phyloP scores from a whole-genome alignment of 2,329 filamentous ascomycete genomes.

The Lecanicillium sp. region DNA sequence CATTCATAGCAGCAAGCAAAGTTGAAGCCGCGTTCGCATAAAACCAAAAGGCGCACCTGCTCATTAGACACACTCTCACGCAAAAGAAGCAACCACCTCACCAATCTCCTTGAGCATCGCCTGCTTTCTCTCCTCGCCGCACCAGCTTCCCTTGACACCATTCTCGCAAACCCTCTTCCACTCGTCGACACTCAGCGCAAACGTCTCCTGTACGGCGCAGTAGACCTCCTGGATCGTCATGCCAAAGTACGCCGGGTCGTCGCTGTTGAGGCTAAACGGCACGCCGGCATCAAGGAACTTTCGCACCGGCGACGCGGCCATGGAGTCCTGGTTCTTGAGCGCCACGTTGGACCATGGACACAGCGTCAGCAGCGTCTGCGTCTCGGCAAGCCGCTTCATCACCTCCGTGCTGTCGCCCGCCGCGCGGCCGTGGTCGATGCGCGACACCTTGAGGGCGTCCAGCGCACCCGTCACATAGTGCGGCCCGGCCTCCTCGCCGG shows the following conservation, averaged over 20 bases:
- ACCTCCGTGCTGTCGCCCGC: slow-evolving; percentile 53
- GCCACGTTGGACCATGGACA: slow-evolving; percentile 67
- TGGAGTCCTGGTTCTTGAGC: slow-evolving; percentile 16
- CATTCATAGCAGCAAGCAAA: no score
- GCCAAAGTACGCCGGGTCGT: slow-evolving; percentile 70
- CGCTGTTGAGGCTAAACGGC: slow-evolving; percentile 64
- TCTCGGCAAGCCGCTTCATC: slow-evolving; percentile 47
- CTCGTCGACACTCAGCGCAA: slow-evolving; percentile 53
- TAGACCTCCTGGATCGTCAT: slow-evolving; percentile 68
- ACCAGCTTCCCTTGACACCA: slow-evolving; percentile 64
- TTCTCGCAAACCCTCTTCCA: slow-evolving; percentile 58
- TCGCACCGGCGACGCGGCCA: slow-evolving; percentile 45
- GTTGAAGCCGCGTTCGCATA: no score
- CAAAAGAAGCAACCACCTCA: slow-evolving; percentile 10
- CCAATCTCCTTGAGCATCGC: slow-evolving; percentile 43
- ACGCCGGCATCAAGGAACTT: slow-evolving; percentile 56
- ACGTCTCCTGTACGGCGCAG: slow-evolving; percentile 66
- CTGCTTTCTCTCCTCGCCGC: slow-evolving; percentile 52
- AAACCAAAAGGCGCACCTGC: no score
- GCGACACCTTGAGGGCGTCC: slow-evolving; percentile 50
- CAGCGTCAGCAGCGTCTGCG: slow-evolving; percentile 57
- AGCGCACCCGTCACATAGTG: slow-evolving; percentile 33
- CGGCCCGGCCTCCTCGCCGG: slow-evolving; percentile 66
- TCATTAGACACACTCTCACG: no score
- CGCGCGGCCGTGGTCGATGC: slow-evolving; percentile 70